These are phyloP conservation scores for Spinellus fusiger DNA, from an alignment of 192 early-diverging fungal species.

Conservation along the genomic window DNA sequence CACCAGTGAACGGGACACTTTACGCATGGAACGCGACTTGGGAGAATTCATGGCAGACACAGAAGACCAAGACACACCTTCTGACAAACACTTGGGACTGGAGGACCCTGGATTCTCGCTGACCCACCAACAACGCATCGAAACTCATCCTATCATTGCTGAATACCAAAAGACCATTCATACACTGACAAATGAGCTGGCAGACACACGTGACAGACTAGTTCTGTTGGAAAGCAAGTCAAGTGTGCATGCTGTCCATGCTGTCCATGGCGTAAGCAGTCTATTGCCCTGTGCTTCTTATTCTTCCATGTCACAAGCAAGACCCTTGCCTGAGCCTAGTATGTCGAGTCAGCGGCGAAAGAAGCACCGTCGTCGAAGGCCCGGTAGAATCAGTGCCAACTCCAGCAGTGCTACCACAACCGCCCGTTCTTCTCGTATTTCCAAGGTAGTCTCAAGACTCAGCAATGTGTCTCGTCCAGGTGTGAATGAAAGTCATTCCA, in stretches of 20 bases:
- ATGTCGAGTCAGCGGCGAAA: constrained; percentile 3
- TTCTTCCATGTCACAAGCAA: neutral
- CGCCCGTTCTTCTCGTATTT: neutral
- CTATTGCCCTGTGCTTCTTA: neutral
- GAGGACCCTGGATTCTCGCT: neutral
- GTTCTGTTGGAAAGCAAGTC: neutral
- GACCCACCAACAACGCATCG: constrained; percentile 2
- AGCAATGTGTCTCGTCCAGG: neutral
- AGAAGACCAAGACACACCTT: constrained; percentile 12
- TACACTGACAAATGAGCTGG: constrained; percentile 15
- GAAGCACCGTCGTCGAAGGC: neutral
- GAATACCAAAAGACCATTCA: constrained; percentile 25
- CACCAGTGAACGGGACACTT: constrained; percentile 44
- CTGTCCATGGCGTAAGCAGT: neutral
- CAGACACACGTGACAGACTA: constrained; percentile 27
- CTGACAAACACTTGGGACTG: constrained; percentile 14
- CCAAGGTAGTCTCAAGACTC: neutral
- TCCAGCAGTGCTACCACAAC: constrained; percentile 14
- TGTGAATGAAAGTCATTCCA: neutral
- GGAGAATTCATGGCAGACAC: constrained; percentile 25
- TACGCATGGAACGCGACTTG: constrained; percentile 41
- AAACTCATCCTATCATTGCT: constrained; percentile 28
- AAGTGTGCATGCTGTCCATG: neutral
- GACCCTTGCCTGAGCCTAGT: neutral
- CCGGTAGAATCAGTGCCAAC: constrained; percentile 1